phyloP scores from a whole-genome alignment of 2,329 filamentous ascomycete genomes.

The Colletotrichum australisinense region DNA sequence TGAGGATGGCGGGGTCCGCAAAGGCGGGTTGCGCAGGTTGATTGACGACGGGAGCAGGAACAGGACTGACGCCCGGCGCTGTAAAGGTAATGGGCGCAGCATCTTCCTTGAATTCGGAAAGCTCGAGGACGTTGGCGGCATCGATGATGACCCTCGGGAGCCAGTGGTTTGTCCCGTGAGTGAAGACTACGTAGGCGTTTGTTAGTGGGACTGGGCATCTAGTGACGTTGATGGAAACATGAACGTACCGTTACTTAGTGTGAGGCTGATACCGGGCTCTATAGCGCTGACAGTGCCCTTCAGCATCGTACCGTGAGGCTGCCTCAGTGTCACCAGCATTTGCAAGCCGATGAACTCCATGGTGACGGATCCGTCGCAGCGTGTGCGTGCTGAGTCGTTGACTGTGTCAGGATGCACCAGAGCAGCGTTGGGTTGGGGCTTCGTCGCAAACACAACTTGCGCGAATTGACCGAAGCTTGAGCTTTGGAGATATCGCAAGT shows the following conservation, averaged over 20 bases:
- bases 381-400: slow-evolving; percentile 22
- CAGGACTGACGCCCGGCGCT: slow-evolving; percentile 40
- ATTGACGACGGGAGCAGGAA: slow-evolving; percentile 41
- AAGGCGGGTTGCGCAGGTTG: slow-evolving; percentile 60
- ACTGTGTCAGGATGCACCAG: slow-evolving; percentile 18
- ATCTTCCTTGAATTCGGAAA: slow-evolving; percentile 52
- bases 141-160: slow-evolving; percentile 56
- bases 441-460: background rate
- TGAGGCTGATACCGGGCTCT: slow-evolving; percentile 73
- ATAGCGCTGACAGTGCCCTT: slow-evolving; percentile 79
- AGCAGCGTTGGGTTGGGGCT: background rate
- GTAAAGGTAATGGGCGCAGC: slow-evolving; percentile 42
- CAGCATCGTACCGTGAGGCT: slow-evolving; percentile 72
- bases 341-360: slow-evolving; percentile 84
- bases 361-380: slow-evolving; percentile 37
- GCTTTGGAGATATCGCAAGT: background rate
- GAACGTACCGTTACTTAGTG: slow-evolving; percentile 78
- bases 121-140: slow-evolving; percentile 57
- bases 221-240: slow-evolving; percentile 40
- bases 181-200: slow-evolving; percentile 47
- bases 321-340: slow-evolving; percentile 78
- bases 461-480: background rate
- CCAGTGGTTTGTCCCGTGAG: slow-evolving; percentile 52
- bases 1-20: slow-evolving; percentile 86
- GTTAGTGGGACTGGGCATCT: background rate